phyloP scores from a whole-genome alignment of 2,329 filamentous ascomycete genomes.

The Hypoxylon sp. region DNA sequence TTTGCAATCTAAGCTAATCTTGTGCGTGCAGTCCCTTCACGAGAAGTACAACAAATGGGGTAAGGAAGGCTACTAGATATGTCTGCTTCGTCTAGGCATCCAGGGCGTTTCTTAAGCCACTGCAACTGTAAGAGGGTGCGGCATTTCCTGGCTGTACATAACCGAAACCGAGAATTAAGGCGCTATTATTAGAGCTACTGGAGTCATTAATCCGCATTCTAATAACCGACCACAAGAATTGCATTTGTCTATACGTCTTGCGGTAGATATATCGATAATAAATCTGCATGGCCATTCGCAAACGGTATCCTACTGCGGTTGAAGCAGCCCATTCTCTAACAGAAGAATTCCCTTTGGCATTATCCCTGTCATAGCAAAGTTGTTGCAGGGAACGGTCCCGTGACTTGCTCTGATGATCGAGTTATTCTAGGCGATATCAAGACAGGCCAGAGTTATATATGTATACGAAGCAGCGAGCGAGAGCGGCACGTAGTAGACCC shows the following conservation, averaged over 20 bases:
- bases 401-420: background rate
- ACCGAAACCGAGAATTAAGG: conserved; percentile 27
- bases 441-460: conserved; percentile 22
- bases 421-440: conserved; percentile 47
- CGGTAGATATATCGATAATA: conserved; percentile 14
- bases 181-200: conserved; percentile 9
- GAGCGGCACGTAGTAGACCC: conserved; percentile 25
- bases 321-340: background rate
- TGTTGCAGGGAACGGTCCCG: background rate
- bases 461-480: conserved; percentile 27
- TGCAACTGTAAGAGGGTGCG: conserved; percentile 34
- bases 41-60: conserved; percentile 99
- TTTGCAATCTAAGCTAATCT: conserved; percentile 35
- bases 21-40: conserved; percentile 78
- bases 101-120: conserved; percentile 32
- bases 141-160: conserved; percentile 47
- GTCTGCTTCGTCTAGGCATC: conserved; percentile 8
- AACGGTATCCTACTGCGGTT: conserved; percentile 11
- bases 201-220: conserved; percentile 9
- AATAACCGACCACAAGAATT: background rate
- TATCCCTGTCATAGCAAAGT: conserved; percentile 2
- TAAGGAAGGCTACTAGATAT: conserved; percentile 85
- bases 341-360: conserved; percentile 4
- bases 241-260: background rate
- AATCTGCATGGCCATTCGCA: conserved; percentile 6